Percentiles rank a stretch among this genome's conserved stretches.
phyloP scores from a whole-genome alignment of 345 rosid genomes.

The Lenwebbia sp. region DNA sequence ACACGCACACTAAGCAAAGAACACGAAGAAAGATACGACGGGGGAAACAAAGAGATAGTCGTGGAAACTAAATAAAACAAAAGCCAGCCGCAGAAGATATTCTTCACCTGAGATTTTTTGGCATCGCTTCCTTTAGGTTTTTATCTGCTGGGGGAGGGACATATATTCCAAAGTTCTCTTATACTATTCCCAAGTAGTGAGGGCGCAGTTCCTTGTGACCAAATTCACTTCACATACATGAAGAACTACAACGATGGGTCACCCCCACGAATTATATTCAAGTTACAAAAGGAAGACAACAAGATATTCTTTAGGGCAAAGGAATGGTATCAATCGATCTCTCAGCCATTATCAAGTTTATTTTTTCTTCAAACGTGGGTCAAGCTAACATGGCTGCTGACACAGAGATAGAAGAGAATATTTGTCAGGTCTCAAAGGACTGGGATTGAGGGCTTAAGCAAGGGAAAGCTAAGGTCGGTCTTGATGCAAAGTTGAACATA shows the following conservation, averaged over 20 bases:
- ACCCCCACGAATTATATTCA: background rate
- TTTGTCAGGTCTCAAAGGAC: background rate
- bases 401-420: background rate
- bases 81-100: slow-evolving; percentile 35
- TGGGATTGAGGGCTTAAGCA: background rate
- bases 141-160: slow-evolving; percentile 5
- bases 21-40: background rate
- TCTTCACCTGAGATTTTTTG: slow-evolving; percentile 9
- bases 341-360: background rate
- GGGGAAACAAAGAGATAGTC: background rate
- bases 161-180: slow-evolving; percentile 31
- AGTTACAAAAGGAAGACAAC: background rate
- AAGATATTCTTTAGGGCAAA: background rate
- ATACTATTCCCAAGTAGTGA: slow-evolving; percentile 3
- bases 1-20: background rate
- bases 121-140: slow-evolving; percentile 37
- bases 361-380: slow-evolving; percentile 11
- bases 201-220: slow-evolving; percentile 8
- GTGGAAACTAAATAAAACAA: background rate
- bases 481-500: background rate
- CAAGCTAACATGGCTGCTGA: slow-evolving; percentile 15
- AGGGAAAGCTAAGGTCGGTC: background rate
- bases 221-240: slow-evolving; percentile 2
- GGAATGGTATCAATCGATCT: background rate
- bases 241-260: background rate